Evolutionary conservation across 2,329 filamentous ascomycete genomes (phyloP), one percentile per base, ranked within the genome.

Genomic region (Zymoseptoria crescenta): DNA sequence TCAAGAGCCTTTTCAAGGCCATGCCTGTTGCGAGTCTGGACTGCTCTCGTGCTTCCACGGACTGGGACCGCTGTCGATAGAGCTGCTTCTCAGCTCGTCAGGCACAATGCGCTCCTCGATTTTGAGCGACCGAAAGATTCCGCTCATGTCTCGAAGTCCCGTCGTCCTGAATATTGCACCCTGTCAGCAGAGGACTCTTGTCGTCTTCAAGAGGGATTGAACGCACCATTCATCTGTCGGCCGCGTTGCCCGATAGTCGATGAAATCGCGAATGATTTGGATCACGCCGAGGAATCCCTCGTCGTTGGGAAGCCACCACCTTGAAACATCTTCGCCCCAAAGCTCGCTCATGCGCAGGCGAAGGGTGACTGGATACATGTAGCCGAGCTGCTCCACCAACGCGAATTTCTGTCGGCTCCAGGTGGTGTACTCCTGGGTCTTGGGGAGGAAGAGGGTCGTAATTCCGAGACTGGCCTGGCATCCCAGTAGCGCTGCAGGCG

Each of bases 291-390:
- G 87, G 67, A 88, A 88, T 1, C 83, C 85, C 75, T 93, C 88
- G 62, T 90, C 84, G 71, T 94, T 83, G 2, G 91, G 89, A 2
- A 96, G 81, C 94, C 94, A 99, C 90, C 91, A 96, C 59, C 87
- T 81, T 51, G 83, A 83, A 56, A 91, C 84, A 20, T 86, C 84
- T 13, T 89, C 83, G 60, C 82, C 79, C 80, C 94, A 96, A 24
- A 90, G 73, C 52, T 88, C 82, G 30, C 88, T 85, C 81, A 97
- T 87, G 64, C 87, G 86, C 30, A 77, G 79, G 59, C 93, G 87
- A 67, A 93, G 86, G 10, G 83, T 83, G 29, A 84, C 78, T 1
- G 92, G 87, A 66, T 90, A 92, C 24, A 96, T 88, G 71, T 95
- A 96, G 91, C 92, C 92, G 70, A 86, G 78, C 60, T 81, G 81